Conservation (phyloP, 768 basidiomycete genomes). For the Lentinus tigrinus region DNA sequence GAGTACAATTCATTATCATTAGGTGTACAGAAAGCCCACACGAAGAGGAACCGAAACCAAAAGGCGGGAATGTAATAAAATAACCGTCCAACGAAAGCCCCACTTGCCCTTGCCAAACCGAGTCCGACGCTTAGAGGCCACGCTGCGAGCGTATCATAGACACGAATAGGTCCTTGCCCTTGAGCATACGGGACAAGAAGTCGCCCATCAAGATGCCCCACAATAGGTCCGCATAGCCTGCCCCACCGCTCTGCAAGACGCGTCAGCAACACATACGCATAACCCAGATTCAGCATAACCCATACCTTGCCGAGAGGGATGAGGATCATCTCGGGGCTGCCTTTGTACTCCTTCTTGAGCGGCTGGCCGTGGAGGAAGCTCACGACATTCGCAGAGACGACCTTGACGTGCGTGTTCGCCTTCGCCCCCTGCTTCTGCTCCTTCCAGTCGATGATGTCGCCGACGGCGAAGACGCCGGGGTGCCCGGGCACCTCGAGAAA, state of each 20-base stretch:
- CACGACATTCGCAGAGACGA: constrained; percentile 52
- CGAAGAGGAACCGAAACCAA: too few species aligned
- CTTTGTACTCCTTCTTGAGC: constrained; percentile 43
- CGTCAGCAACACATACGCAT: not conserved
- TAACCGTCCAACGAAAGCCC: not conserved
- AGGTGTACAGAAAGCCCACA: too few species aligned
- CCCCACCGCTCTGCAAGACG: constrained; percentile 25
- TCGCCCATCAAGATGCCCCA: constrained; percentile 31
- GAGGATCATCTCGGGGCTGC: constrained; percentile 51
- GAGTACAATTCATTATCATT: too few species aligned
- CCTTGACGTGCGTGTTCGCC: constrained; percentile 37
- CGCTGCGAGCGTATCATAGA: constrained; percentile 8
- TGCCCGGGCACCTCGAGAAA: constrained; percentile 55
- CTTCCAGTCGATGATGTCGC: constrained; percentile 61
- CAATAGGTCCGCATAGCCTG: constrained; percentile 26
- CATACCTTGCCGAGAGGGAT: constrained; percentile 54
- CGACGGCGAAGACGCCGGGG: constrained; percentile 60
- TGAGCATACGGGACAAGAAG: constrained; percentile 24
- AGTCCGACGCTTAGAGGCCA: not conserved
- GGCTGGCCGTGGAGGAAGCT: constrained; percentile 38
- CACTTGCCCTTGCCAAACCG: not conserved
- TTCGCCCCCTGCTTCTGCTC: constrained; percentile 66
- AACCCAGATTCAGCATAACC: not conserved
- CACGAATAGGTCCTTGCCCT: constrained; percentile 29
- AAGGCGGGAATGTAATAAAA: not conserved